phyloP scores from a whole-genome alignment of 495 filamentous ascomycete species.

The Hypoxylon lienhwacheense region DNA sequence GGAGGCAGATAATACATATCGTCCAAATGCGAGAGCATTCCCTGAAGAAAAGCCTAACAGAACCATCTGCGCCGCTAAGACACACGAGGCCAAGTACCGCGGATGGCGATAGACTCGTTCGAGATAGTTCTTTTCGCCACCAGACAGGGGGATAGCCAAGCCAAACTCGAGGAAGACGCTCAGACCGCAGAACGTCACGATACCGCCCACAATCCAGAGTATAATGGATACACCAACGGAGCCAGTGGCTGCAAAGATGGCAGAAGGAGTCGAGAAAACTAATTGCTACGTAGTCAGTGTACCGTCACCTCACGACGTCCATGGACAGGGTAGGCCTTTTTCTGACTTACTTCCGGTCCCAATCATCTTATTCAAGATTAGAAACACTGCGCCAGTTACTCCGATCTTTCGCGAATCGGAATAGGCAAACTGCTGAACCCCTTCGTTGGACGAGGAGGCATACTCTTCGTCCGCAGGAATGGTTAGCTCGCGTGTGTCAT shows the following conservation, averaged over 20 bases:
- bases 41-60: slow-evolving; percentile 57
- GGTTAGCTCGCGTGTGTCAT: slow-evolving; percentile 17
- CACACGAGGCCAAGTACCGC: slow-evolving; percentile 64
- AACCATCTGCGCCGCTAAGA: slow-evolving; percentile 63
- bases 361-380: slow-evolving; percentile 63
- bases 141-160: slow-evolving; percentile 55
- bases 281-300: slow-evolving; percentile 6
- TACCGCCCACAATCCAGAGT: slow-evolving; percentile 45
- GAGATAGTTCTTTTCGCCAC: slow-evolving; percentile 67
- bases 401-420: slow-evolving; percentile 54
- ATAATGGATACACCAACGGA: slow-evolving; percentile 48
- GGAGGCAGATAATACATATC: slow-evolving; percentile 68
- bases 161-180: slow-evolving; percentile 56
- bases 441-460: slow-evolving; percentile 29
- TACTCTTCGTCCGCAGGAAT: slow-evolving; percentile 25
- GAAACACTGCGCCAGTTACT: slow-evolving; percentile 53
- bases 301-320: background rate
- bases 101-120: slow-evolving; percentile 67
- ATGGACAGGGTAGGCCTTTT: background rate
- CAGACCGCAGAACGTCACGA: slow-evolving; percentile 47
- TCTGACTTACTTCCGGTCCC: slow-evolving; percentile 53
- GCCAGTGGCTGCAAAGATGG: slow-evolving; percentile 51
- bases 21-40: slow-evolving; percentile 70
- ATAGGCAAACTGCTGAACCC: slow-evolving; percentile 47
- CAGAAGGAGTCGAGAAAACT: slow-evolving; percentile 57